A percentile compares a stretch with the other conserved stretches of the same genome.
Conservation (phyloP, 768 basidiomycete genomes). For the Boletus pseudopeckii region DNA sequence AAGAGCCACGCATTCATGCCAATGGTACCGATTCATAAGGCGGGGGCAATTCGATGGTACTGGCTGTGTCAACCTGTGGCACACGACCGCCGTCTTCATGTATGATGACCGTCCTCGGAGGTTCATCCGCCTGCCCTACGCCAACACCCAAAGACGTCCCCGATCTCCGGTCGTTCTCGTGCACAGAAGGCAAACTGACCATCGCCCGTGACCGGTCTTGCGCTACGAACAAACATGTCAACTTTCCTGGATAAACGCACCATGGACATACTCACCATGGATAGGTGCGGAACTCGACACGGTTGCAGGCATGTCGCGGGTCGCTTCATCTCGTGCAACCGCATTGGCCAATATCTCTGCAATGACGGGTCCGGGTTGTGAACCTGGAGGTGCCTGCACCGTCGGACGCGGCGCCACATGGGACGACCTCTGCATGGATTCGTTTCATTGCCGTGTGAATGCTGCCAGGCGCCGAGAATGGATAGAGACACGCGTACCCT, state of each 20-base stretch:
- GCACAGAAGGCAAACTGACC: background rate
- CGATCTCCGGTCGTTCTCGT: background rate
- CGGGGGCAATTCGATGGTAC: background rate
- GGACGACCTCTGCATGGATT: background rate
- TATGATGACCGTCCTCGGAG: background rate
- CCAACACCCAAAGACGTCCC: too few species aligned
- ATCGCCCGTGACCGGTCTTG: background rate
- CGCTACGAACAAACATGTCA: background rate
- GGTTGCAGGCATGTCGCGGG: too few species aligned
- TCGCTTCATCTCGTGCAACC: background rate
- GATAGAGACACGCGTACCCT: background rate
- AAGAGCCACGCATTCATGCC: background rate
- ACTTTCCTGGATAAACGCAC: background rate
- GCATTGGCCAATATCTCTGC: background rate
- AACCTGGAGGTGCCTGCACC: background rate
- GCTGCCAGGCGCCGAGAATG: background rate
- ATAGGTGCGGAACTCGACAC: background rate
- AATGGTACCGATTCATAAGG: background rate
- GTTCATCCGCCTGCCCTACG: background rate
- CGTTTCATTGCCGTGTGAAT: background rate
- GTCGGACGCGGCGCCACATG: background rate
- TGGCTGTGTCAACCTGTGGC: too few species aligned
- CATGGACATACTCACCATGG: background rate
- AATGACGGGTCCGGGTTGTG: background rate
- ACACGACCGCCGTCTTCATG: background rate